These are phyloP conservation scores for Emmonsiellopsis sp. DNA, from an alignment of 2,329 filamentous ascomycete species.

Conservation along the genomic window DNA sequence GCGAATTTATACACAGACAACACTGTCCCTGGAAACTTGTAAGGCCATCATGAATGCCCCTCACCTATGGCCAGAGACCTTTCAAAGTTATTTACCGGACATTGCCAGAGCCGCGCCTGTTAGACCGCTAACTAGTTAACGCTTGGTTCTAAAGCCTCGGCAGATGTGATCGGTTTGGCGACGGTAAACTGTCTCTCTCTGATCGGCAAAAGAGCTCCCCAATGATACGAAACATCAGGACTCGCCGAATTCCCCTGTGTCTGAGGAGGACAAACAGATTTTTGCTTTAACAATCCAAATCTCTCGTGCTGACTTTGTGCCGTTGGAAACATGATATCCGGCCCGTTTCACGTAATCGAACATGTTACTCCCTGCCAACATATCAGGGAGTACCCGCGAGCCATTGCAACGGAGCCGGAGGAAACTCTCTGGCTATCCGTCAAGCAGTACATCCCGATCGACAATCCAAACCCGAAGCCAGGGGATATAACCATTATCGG, in stretches of 20 bases:
- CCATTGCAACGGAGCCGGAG: slow-evolving; percentile 63
- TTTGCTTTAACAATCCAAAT: not conserved
- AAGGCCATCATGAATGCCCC: too few relatives aligned
- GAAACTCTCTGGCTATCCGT: slow-evolving; percentile 64
- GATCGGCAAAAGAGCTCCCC: not conserved
- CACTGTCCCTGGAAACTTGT: too few relatives aligned
- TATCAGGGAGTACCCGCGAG: slow-evolving; percentile 70
- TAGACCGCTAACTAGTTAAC: not conserved
- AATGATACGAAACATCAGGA: too few relatives aligned
- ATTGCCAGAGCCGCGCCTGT: too few relatives aligned
- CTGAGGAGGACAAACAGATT: not conserved
- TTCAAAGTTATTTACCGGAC: too few relatives aligned
- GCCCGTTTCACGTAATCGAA: slow-evolving; percentile 51
- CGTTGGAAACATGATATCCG: slow-evolving; percentile 1
- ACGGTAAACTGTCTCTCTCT: not conserved
- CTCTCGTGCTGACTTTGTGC: not conserved
- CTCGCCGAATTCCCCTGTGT: not conserved
- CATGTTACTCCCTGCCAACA: slow-evolving; percentile 67
- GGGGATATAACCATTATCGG: slow-evolving; percentile 80
- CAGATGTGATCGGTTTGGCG: not conserved
- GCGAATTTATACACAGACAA: too few relatives aligned
- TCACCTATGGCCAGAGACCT: too few relatives aligned
- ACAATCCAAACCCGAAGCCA: slow-evolving; percentile 56
- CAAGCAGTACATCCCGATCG: slow-evolving; percentile 77
- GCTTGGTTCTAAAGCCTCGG: not conserved